These are phyloP conservation scores for Coemansia sp. DNA, from an alignment of 192 early-diverging fungal species.

Conservation along the genomic window DNA sequence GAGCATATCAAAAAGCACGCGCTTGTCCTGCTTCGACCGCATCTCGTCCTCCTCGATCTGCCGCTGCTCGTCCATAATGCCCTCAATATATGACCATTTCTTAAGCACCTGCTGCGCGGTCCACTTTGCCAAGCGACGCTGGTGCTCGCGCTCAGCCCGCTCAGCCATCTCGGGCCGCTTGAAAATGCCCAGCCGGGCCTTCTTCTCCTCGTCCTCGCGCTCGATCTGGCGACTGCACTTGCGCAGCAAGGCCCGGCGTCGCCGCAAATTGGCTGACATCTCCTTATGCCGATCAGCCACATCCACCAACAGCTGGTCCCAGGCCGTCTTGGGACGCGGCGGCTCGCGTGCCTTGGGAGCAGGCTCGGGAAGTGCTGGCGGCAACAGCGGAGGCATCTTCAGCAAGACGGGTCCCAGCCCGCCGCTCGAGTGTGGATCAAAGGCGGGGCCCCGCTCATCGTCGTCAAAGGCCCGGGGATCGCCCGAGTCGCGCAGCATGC, in stretches of 20 bases:
- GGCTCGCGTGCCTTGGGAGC: slow-evolving; percentile 17
- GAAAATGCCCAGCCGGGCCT: slow-evolving; percentile 26
- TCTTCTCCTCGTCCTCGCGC: slow-evolving; percentile 19
- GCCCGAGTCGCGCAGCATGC: slow-evolving; percentile 35
- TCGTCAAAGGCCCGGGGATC: neutral
- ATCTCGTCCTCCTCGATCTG: slow-evolving; percentile 60
- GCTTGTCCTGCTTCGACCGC: slow-evolving; percentile 60
- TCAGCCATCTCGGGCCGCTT: slow-evolving; percentile 17
- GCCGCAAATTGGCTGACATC: neutral
- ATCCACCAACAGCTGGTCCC: slow-evolving; percentile 38
- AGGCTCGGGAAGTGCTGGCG: slow-evolving; percentile 26
- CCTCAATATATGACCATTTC: slow-evolving; percentile 69
- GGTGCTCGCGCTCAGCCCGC: slow-evolving; percentile 19
- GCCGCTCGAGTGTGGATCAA: neutral
- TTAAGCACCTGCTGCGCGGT: slow-evolving; percentile 64
- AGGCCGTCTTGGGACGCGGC: slow-evolving; percentile 4
- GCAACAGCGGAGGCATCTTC: slow-evolving; percentile 13
- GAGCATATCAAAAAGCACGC: slow-evolving; percentile 68
- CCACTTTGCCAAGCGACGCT: slow-evolving; percentile 60
- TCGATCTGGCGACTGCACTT: slow-evolving; percentile 25
- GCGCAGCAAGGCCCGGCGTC: slow-evolving; percentile 17
- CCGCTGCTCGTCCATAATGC: slow-evolving; percentile 59
- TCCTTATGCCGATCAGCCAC: slow-evolving; percentile 27
- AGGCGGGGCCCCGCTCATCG: neutral
- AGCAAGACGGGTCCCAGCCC: neutral